phyloP scores from a whole-genome alignment of 148 eudicot species.

The Fagopyrum tataricum region DNA sequence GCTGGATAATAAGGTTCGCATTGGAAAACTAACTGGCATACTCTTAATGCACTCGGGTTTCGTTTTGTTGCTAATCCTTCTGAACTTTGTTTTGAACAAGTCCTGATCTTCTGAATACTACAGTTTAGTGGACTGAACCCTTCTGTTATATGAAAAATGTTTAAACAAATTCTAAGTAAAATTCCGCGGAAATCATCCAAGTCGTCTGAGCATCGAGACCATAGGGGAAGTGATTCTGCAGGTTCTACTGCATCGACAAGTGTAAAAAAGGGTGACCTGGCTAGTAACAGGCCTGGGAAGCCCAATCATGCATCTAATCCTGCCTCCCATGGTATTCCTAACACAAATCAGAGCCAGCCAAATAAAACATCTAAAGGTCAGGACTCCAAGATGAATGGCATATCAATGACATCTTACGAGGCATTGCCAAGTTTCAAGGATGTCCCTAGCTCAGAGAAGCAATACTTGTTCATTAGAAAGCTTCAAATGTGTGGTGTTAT shows the following conservation, averaged over 20 bases:
- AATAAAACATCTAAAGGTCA: conserved; percentile 4
- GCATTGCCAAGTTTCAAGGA: conserved; percentile 9
- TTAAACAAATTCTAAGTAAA: conserved; percentile 9
- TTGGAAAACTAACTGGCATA: neutral
- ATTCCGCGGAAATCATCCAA: conserved; percentile 13
- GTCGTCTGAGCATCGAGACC: conserved; percentile 12
- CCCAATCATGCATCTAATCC: conserved; percentile 9
- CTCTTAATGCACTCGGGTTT: neutral
- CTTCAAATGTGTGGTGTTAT: conserved; percentile 3
- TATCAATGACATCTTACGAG: conserved; percentile 9
- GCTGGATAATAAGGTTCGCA: neutral
- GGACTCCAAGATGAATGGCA: conserved; percentile 11
- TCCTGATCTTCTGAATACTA: neutral
- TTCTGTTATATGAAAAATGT: neutral
- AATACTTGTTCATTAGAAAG: conserved; percentile 2
- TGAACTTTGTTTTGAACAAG: neutral
- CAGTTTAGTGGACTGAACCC: neutral
- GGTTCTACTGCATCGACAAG: conserved; percentile 11
- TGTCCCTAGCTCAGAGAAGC: conserved; percentile 12
- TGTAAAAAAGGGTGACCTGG: conserved; percentile 10
- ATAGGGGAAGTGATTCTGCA: neutral
- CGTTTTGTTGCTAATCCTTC: neutral
- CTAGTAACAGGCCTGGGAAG: conserved; percentile 10
- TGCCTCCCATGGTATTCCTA: conserved; percentile 2
- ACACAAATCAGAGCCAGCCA: conserved; percentile 1